Evolutionary conservation across 768 basidiomycete genomes (phyloP).

Genomic region (Artomyces pyxidatus): DNA sequence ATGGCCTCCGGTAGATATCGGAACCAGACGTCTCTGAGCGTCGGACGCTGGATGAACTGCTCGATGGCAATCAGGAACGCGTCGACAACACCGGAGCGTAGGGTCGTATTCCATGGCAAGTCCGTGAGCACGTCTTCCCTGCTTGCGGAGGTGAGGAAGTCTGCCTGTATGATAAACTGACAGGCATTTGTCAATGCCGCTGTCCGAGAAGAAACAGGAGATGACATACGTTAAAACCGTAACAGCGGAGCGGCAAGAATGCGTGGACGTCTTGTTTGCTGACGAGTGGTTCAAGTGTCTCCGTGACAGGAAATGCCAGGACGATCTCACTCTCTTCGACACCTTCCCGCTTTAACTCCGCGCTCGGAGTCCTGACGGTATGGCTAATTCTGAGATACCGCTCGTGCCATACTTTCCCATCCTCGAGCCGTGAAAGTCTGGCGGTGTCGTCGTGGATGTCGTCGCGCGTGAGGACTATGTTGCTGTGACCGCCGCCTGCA

Average conservation of each 20-base stretch:
- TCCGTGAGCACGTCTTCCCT: slow-evolving; percentile 20
- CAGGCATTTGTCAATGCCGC: neutral
- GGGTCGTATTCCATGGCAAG: slow-evolving; percentile 17
- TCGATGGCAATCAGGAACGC: slow-evolving; percentile 19
- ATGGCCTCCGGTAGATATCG: slow-evolving; percentile 18
- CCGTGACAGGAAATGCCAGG: slow-evolving; percentile 19
- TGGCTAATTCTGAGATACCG: slow-evolving; percentile 12
- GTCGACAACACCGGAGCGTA: slow-evolving; percentile 16
- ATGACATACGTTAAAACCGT: slow-evolving; percentile 18
- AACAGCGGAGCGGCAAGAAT: slow-evolving; percentile 18
- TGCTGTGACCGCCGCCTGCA: neutral
- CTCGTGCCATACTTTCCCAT: neutral
- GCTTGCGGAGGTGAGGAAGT: slow-evolving; percentile 23
- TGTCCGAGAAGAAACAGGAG: neutral
- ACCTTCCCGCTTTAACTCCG: slow-evolving; percentile 13
- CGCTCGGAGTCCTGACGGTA: slow-evolving; percentile 1
- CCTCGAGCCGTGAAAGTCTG: neutral
- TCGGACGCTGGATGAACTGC: slow-evolving; percentile 11
- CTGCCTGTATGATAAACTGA: slow-evolving; percentile 24
- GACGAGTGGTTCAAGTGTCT: slow-evolving; percentile 7
- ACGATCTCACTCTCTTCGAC: slow-evolving; percentile 16
- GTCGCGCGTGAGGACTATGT: slow-evolving; percentile 2
- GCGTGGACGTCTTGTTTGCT: slow-evolving; percentile 17
- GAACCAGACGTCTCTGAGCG: slow-evolving; percentile 18
- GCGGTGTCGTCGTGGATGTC: slow-evolving; percentile 1